phyloP scores from a whole-genome alignment of 1,284 basidiomycete genomes.

The Boletus sp. region DNA sequence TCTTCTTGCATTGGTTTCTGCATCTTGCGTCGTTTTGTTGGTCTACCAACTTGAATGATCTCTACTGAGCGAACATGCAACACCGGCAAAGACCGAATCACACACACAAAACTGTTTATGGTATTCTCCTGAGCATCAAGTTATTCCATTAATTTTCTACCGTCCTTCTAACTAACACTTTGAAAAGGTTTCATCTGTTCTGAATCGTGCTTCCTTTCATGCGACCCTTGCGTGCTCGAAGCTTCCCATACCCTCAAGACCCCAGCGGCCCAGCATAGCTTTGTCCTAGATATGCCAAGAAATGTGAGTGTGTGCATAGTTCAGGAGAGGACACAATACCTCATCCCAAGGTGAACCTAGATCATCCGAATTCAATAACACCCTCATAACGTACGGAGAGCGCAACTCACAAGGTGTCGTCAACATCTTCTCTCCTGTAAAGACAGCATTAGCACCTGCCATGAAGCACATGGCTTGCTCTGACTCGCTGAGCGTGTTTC shows the following conservation, averaged over 20 bases:
- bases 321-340: conserved; percentile 35
- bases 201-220: conserved; percentile 45
- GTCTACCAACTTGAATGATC: too few relatives aligned
- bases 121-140: background rate
- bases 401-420: conserved; percentile 83
- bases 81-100: conserved; percentile 25
- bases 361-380: conserved; percentile 10
- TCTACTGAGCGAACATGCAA: background rate
- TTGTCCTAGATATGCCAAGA: conserved; percentile 62
- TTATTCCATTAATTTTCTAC: too few relatives aligned
- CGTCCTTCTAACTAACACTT: background rate
- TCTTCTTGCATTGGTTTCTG: conserved; percentile 32
- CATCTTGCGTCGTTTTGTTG: conserved; percentile 17
- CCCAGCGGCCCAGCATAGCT: conserved; percentile 91
- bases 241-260: conserved; percentile 85
- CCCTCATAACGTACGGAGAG: conserved; percentile 7
- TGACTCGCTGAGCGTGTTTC: conserved; percentile 85
- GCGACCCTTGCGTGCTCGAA: conserved; percentile 66
- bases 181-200: conserved; percentile 3
- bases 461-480: conserved; percentile 98
- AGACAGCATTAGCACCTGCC: conserved; percentile 97
- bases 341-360: conserved; percentile 84
- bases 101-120: conserved; percentile 1
- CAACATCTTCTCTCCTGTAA: conserved; percentile 96
- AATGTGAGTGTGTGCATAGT: conserved; percentile 11